Evolutionary conservation across 352 stramenopile species (phyloP).

Genomic region (Phytophthora aleatoria): DNA sequence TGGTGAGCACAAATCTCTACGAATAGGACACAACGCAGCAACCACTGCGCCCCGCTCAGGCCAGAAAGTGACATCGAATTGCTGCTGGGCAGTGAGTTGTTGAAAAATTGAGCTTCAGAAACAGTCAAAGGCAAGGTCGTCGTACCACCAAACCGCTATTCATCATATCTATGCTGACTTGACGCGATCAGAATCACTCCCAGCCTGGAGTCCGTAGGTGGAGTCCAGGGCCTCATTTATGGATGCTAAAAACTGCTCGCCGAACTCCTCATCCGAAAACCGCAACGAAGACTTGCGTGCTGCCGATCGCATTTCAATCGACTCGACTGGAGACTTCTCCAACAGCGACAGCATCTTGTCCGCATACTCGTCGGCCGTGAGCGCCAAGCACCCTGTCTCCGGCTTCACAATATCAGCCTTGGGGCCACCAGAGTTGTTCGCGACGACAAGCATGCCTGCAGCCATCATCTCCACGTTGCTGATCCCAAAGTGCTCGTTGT

Average conservation of each 20-base stretch:
- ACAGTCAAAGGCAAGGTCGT: neutral
- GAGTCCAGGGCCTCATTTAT: conserved; percentile 37
- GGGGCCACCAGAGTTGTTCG: conserved; percentile 98
- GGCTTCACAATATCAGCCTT: conserved; percentile 92
- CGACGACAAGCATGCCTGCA: conserved; percentile 94
- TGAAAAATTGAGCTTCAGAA: conserved; percentile 1
- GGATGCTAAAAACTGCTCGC: conserved; percentile 62
- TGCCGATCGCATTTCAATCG: conserved; percentile 44
- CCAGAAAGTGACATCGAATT: conserved; percentile 5
- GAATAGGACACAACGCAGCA: conserved; percentile 7
- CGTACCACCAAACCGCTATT: conserved; percentile 8
- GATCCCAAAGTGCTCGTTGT: conserved; percentile 99
- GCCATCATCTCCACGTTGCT: conserved; percentile 99
- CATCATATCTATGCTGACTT: conserved; percentile 28
- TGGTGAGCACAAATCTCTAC: neutral
- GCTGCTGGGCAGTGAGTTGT: neutral
- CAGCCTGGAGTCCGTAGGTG: too few relatives aligned
- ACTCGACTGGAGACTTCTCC: conserved; percentile 32
- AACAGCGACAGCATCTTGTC: conserved; percentile 74
- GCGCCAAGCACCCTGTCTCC: conserved; percentile 81
- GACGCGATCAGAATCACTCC: conserved; percentile 1
- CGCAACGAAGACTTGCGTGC: conserved; percentile 55
- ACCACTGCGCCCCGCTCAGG: conserved; percentile 9
- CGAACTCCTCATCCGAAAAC: conserved; percentile 82
- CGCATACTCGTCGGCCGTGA: conserved; percentile 90